A percentile compares a stretch with the other conserved stretches of the same genome.
Conservation (phyloP, 2,329 filamentous ascomycete species). For the Colletotrichum orchidophilum region DNA sequence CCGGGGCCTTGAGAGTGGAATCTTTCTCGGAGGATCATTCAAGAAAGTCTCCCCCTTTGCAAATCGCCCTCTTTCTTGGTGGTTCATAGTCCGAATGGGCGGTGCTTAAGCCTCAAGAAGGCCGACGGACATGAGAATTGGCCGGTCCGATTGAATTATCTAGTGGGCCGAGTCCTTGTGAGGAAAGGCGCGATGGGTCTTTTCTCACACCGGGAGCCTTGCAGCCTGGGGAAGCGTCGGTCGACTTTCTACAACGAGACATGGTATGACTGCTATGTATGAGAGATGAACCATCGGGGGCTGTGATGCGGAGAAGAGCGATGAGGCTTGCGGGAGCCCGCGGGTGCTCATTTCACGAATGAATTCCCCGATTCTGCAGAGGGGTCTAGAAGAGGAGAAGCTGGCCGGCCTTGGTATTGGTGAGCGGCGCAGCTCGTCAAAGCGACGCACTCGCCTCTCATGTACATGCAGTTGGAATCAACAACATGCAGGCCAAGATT, state of each 20-base stretch:
- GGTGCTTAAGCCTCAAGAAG: not conserved
- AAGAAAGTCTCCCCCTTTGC: not conserved
- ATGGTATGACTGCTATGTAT: not conserved
- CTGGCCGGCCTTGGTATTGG: constrained; percentile 3
- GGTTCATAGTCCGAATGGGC: not conserved
- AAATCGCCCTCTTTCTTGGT: not conserved
- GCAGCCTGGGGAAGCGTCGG: not conserved
- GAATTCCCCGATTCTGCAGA: constrained; percentile 5
- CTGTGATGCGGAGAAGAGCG: constrained; percentile 5
- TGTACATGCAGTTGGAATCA: constrained; percentile 12
- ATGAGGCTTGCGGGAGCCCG: constrained; percentile 3
- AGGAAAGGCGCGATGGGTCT: constrained; percentile 15
- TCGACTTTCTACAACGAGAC: not conserved
- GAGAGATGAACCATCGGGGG: not conserved
- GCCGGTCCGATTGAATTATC: constrained; percentile 4
- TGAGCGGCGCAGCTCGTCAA: not conserved
- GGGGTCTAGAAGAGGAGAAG: not conserved
- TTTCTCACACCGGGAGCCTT: constrained; percentile 7
- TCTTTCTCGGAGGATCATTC: not conserved
- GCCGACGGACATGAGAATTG: not conserved
- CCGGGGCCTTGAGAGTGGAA: constrained; percentile 4
- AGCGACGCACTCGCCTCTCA: not conserved
- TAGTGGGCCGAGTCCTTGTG: constrained; percentile 12
- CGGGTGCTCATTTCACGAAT: constrained; percentile 18
- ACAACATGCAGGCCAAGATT: constrained; percentile 25